Evolutionary conservation across 2,329 filamentous ascomycete species (phyloP).

Genomic region (Trichophyton equinum): DNA sequence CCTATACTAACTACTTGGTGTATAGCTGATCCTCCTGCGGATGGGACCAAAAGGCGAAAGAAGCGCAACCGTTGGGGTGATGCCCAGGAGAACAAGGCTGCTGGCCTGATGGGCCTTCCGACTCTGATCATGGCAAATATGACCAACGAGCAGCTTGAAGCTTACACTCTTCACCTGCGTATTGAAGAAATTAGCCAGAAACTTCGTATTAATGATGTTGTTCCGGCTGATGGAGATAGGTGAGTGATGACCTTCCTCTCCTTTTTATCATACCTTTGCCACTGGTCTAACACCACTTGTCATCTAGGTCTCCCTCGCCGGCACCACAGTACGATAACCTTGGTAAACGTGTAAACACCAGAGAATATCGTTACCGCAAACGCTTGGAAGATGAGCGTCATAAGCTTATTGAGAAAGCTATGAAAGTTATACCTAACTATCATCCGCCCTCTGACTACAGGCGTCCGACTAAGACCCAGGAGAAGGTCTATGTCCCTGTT

Average conservation of each 20-base stretch:
- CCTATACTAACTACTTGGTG: slow-evolving; percentile 4
- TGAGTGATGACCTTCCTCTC: slow-evolving; percentile 37
- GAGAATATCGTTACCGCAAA: slow-evolving; percentile 97
- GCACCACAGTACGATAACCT: slow-evolving; percentile 98
- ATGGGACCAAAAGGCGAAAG: slow-evolving; percentile 81
- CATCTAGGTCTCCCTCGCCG: slow-evolving; percentile 74
- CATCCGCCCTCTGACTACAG: slow-evolving; percentile 97
- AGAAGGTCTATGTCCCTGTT: slow-evolving; percentile 99
- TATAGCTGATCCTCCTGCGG: slow-evolving; percentile 41
- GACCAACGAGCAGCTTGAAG: slow-evolving; percentile 96
- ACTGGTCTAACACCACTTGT: slow-evolving; percentile 5
- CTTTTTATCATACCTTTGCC: background rate
- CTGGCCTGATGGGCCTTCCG: slow-evolving; percentile 90
- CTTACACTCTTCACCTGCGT: slow-evolving; percentile 87
- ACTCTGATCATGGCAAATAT: slow-evolving; percentile 95
- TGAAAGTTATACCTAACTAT: slow-evolving; percentile 99
- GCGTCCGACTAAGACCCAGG: slow-evolving; percentile 97
- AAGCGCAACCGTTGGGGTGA: slow-evolving; percentile 99
- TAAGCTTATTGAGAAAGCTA: slow-evolving; percentile 96
- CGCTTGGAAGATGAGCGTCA: slow-evolving; percentile 96
- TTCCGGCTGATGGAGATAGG: slow-evolving; percentile 92
- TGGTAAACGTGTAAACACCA: slow-evolving; percentile 96
- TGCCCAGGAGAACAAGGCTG: slow-evolving; percentile 94
- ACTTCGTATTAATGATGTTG: slow-evolving; percentile 96
- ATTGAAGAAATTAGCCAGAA: slow-evolving; percentile 99